Conservation (phyloP, 306 rosid genomes). For the Trifolium pratense region DNA sequence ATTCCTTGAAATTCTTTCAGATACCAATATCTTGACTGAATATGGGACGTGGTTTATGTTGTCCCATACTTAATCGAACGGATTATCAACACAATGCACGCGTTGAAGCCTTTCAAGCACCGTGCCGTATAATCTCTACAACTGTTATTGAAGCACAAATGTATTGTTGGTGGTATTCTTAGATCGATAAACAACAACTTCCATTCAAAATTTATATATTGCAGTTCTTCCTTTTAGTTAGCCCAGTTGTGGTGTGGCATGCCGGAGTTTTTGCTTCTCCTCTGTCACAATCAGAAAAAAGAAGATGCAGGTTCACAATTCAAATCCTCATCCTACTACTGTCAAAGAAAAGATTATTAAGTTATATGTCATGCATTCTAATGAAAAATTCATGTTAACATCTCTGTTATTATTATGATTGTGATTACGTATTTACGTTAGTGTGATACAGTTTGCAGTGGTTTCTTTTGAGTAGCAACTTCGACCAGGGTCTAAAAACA, state of each 20-base stretch:
- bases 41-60: neutral
- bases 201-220: neutral
- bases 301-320: neutral
- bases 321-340: neutral
- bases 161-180: slow-evolving; percentile 2
- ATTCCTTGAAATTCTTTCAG: neutral
- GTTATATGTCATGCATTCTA: too few relatives aligned
- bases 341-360: neutral
- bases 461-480: neutral
- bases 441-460: neutral
- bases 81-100: neutral
- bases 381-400: too few relatives aligned
- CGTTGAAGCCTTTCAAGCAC: slow-evolving; percentile 19
- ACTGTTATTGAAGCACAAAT: slow-evolving; percentile 20
- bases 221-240: neutral
- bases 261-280: neutral
- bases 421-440: neutral
- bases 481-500: neutral
- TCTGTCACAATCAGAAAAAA: neutral
- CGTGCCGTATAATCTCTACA: neutral
- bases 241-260: neutral
- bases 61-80: slow-evolving; percentile 1
- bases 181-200: neutral
- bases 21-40: slow-evolving; percentile 1
- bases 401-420: neutral